Conservation (phyloP, 768 basidiomycete genomes). For the Boletus vermiculosoides region DNA sequence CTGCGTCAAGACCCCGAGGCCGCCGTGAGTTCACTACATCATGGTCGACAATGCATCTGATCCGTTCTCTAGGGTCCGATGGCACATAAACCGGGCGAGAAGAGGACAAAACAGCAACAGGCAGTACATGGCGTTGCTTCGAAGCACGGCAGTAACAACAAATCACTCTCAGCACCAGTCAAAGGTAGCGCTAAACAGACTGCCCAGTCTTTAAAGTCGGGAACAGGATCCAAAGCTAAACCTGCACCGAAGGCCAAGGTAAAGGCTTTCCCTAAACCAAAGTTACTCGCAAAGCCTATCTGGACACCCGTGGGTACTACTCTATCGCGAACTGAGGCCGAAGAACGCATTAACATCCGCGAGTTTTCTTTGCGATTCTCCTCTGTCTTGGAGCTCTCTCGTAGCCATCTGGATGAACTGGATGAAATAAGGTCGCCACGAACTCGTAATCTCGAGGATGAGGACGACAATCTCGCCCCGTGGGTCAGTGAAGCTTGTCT, state of each 20-base stretch:
- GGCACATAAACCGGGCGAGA: slow-evolving; percentile 25
- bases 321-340: slow-evolving; percentile 46
- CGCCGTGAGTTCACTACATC: slow-evolving; percentile 23
- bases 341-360: slow-evolving; percentile 67
- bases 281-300: slow-evolving; percentile 43
- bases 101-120: slow-evolving; percentile 16
- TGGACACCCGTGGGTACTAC: slow-evolving; percentile 53
- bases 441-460: slow-evolving; percentile 37
- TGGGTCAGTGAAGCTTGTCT: slow-evolving; percentile 71
- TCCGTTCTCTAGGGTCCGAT: slow-evolving; percentile 25
- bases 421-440: slow-evolving; percentile 47
- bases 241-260: slow-evolving; percentile 21
- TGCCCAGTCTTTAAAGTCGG: slow-evolving; percentile 10
- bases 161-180: slow-evolving; percentile 9
- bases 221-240: slow-evolving; percentile 16
- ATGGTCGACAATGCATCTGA: slow-evolving; percentile 7
- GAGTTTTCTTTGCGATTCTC: slow-evolving; percentile 72
- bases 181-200: slow-evolving; percentile 10
- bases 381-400: slow-evolving; percentile 47
- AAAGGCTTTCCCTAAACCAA: slow-evolving; percentile 32
- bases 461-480: slow-evolving; percentile 35
- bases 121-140: background rate
- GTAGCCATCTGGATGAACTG: slow-evolving; percentile 59
- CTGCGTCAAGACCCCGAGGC: slow-evolving; percentile 34
- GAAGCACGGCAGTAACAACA: slow-evolving; percentile 4